A percentile compares a stretch with the other conserved stretches of the same genome.
These are phyloP conservation scores for Ramularia endophylla DNA, from an alignment of 2,329 filamentous ascomycete genomes.

Conservation along the genomic window DNA sequence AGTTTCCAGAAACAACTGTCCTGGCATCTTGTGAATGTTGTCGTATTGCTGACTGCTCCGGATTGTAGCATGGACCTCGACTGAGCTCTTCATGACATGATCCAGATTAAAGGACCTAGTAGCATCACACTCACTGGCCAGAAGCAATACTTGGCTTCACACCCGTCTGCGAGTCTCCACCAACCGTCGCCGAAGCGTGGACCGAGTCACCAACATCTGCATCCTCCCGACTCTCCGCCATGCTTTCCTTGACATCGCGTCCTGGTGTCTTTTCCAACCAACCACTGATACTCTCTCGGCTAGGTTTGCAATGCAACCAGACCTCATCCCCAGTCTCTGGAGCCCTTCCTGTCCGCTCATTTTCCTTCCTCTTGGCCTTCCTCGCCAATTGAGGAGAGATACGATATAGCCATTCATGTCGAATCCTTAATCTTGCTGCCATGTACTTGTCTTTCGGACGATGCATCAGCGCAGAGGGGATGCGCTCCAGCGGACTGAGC, in stretches of 20 bases:
- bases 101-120: too few species aligned
- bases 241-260: conserved; percentile 2
- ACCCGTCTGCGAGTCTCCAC: too few species aligned
- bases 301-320: conserved; percentile 48
- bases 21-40: too few species aligned
- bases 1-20: too few species aligned
- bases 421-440: conserved; percentile 52
- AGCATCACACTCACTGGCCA: too few species aligned
- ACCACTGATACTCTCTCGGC: conserved; percentile 13
- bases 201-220: conserved; percentile 1
- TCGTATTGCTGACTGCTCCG: too few species aligned
- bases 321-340: conserved; percentile 42
- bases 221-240: conserved; percentile 1
- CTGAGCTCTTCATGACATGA: too few species aligned
- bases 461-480: conserved; percentile 44
- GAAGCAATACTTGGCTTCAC: too few species aligned
- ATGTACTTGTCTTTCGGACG: conserved; percentile 53
- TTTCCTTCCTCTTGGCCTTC: conserved; percentile 31
- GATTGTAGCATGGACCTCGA: too few species aligned
- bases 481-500: conserved; percentile 34
- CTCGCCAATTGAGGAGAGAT: conserved; percentile 41
- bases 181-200: background rate
- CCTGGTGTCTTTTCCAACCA: conserved; percentile 14
- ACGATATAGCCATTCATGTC: conserved; percentile 51
- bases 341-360: conserved; percentile 33